These are phyloP conservation scores for Alternaria conjuncta DNA, from an alignment of 2,329 filamentous ascomycete species.

Conservation along the genomic window DNA sequence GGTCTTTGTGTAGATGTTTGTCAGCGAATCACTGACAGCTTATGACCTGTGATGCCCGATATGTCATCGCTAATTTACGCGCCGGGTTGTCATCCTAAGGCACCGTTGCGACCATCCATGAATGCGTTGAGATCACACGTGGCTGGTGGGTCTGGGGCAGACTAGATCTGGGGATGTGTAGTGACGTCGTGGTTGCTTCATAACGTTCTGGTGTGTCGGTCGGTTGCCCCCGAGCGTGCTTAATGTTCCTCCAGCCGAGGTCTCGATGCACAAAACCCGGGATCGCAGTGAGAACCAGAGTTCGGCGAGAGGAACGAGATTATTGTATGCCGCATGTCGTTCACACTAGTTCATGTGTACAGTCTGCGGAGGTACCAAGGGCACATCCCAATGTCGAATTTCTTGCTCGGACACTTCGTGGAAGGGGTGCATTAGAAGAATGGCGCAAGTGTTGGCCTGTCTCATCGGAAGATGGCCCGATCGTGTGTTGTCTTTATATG, in stretches of 20 bases:
- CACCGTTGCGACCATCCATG: neutral
- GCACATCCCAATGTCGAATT: neutral
- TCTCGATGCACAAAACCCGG: neutral
- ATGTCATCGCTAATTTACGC: neutral
- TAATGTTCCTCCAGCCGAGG: neutral
- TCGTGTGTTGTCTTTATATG: neutral
- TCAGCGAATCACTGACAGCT: neutral
- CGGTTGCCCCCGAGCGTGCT: neutral
- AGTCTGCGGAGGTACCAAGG: neutral
- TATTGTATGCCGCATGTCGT: neutral
- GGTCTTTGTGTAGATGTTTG: neutral
- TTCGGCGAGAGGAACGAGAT: neutral
- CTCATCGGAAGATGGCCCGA: neutral
- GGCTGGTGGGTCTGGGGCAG: neutral
- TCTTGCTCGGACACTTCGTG: neutral
- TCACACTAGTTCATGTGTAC: neutral
- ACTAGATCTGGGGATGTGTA: neutral
- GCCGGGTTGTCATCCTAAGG: neutral
- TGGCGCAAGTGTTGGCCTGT: neutral
- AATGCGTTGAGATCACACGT: neutral
- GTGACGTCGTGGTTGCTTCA: slow-evolving; percentile 1
- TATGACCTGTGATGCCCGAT: neutral
- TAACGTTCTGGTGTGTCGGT: neutral
- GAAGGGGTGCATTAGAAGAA: neutral
- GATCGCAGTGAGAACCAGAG: neutral